Percentiles rank a stretch among this genome's conserved stretches.
phyloP scores from a whole-genome alignment of 768 basidiomycete genomes.

The Tylopilus vinaceipallidus region DNA sequence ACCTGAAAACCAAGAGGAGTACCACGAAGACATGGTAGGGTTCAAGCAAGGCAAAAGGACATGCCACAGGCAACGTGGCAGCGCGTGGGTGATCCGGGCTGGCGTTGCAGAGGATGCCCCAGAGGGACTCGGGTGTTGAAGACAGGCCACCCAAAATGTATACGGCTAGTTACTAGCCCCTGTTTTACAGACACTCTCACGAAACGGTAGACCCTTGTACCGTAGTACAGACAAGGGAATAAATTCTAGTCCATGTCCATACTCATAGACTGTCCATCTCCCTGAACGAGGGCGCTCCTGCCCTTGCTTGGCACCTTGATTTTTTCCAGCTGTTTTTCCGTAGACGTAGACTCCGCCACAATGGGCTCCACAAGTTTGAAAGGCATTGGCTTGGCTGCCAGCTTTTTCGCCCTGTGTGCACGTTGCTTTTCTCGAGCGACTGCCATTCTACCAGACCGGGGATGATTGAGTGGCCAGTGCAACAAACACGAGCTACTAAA shows the following conservation, averaged over 20 bases:
- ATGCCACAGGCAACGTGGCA: constrained; percentile 12
- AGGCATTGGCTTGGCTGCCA: constrained; percentile 52
- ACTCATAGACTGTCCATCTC: constrained; percentile 85
- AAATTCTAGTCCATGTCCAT: constrained; percentile 76
- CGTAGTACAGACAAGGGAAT: background rate
- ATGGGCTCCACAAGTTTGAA: constrained; percentile 69
- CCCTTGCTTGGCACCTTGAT: constrained; percentile 67
- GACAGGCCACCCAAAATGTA: too few species aligned
- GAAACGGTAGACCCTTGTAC: background rate
- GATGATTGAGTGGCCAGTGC: background rate
- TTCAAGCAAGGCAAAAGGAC: constrained; percentile 15
- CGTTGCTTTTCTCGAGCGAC: constrained; percentile 75
- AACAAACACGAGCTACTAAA: background rate
- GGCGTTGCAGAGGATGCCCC: constrained; percentile 4
- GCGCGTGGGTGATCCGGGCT: too few species aligned
- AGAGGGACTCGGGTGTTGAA: constrained; percentile 2
- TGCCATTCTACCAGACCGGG: constrained; percentile 63
- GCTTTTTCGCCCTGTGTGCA: constrained; percentile 64
- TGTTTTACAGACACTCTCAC: background rate
- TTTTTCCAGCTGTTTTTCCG: constrained; percentile 66
- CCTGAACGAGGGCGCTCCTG: constrained; percentile 72
- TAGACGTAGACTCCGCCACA: constrained; percentile 39
- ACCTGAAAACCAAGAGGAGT: constrained; percentile 49
- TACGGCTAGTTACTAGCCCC: too few species aligned
- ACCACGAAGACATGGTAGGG: constrained; percentile 50